Conservation (phyloP, 371 early-diverging fungal species). For the Syncephalastrum sp. region DNA sequence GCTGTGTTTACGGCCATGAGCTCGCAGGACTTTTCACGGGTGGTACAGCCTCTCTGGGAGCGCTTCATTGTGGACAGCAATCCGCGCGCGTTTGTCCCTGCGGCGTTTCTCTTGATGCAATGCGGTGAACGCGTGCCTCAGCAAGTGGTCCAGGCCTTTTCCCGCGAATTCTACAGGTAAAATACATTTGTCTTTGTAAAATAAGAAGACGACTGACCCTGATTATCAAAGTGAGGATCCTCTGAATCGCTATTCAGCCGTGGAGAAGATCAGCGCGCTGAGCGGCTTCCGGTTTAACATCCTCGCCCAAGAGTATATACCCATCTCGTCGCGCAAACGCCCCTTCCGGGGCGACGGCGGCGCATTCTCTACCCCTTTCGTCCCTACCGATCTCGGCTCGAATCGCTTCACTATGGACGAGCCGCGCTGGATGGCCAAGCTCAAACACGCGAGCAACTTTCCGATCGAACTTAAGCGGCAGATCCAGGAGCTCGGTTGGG, state of each 20-base stretch:
- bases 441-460: conserved; percentile 56
- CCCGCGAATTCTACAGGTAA: conserved; percentile 51
- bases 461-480: conserved; percentile 59
- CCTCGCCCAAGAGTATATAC: conserved; percentile 53
- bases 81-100: conserved; percentile 47
- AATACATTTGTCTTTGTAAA: neutral
- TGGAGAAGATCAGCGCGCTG: conserved; percentile 45
- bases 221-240: conserved; percentile 44
- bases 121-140: conserved; percentile 63
- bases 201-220: neutral
- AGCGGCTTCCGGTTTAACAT: conserved; percentile 58
- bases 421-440: conserved; percentile 58
- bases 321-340: conserved; percentile 44
- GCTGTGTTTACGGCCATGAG: conserved; percentile 56
- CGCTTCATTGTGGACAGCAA: conserved; percentile 47
- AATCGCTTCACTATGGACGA: conserved; percentile 61
- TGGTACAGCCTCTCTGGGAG: conserved; percentile 56
- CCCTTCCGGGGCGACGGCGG: conserved; percentile 59
- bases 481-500: conserved; percentile 65
- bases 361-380: conserved; percentile 57
- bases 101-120: conserved; percentile 61
- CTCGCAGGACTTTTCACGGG: conserved; percentile 38
- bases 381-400: conserved; percentile 61
- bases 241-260: conserved; percentile 36
- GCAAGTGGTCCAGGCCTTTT: conserved; percentile 36